Conservation (phyloP, 2,329 filamentous ascomycete genomes). For the Xylariomycetidae sp. region DNA sequence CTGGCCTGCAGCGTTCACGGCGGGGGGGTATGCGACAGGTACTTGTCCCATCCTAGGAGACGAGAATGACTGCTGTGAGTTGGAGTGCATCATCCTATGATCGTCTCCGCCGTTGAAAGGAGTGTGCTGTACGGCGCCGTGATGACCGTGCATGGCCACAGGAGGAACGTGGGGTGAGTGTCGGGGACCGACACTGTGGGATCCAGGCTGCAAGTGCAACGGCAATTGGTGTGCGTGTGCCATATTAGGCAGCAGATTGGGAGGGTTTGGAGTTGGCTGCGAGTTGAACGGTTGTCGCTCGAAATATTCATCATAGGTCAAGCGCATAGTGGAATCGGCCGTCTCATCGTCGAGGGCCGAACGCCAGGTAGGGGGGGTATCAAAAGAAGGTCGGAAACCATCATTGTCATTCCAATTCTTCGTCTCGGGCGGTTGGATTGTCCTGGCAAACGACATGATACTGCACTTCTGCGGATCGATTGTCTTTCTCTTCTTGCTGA, state of each 20-base stretch:
- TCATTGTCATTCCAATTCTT: constrained; percentile 70
- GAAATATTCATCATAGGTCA: constrained; percentile 75
- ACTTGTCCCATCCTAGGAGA: constrained; percentile 74
- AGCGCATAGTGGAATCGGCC: constrained; percentile 54
- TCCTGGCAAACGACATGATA: constrained; percentile 51
- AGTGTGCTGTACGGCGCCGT: constrained; percentile 59
- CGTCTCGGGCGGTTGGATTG: constrained; percentile 45
- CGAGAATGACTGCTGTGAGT: constrained; percentile 77
- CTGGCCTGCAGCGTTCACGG: constrained; percentile 65
- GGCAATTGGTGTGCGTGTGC: constrained; percentile 82
- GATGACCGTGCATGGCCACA: constrained; percentile 72
- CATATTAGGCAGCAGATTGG: constrained; percentile 66
- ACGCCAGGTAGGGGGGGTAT: constrained; percentile 82
- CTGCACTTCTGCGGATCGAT: constrained; percentile 66
- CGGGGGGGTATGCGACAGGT: constrained; percentile 64
- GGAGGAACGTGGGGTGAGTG: constrained; percentile 72
- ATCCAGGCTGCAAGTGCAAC: constrained; percentile 73
- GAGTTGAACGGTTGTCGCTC: constrained; percentile 60
- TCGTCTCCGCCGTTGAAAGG: constrained; percentile 73
- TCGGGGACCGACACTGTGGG: constrained; percentile 61
- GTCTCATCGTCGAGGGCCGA: constrained; percentile 68
- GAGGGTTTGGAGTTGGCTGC: constrained; percentile 63
- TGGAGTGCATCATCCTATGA: constrained; percentile 84
- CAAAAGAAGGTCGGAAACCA: constrained; percentile 79
- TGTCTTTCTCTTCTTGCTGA: constrained; percentile 67